Conservation (phyloP, 805 yeast species). For the Zygosaccharomyces pseudorouxii region DNA sequence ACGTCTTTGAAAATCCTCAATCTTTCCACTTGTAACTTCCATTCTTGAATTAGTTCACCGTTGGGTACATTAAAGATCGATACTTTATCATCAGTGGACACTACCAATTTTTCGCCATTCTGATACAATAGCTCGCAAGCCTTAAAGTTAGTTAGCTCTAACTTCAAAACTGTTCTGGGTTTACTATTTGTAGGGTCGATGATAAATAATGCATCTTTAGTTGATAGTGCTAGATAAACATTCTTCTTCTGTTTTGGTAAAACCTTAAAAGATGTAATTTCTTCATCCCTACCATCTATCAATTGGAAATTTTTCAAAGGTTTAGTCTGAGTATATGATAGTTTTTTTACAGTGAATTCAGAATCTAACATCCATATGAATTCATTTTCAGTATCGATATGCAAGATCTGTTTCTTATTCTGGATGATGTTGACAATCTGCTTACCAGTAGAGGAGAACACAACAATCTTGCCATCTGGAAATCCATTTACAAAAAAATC, state of each 20-base stretch:
- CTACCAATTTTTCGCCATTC: slow-evolving; percentile 22
- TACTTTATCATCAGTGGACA: slow-evolving; percentile 21
- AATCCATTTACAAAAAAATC: slow-evolving; percentile 30
- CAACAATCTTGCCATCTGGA: slow-evolving; percentile 30
- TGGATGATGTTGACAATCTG: slow-evolving; percentile 36
- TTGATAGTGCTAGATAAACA: slow-evolving; percentile 30
- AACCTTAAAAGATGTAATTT: slow-evolving; percentile 29
- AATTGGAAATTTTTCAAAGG: slow-evolving; percentile 36
- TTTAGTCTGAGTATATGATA: slow-evolving; percentile 29
- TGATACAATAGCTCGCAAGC: slow-evolving; percentile 14
- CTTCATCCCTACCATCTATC: slow-evolving; percentile 31
- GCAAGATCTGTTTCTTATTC: slow-evolving; percentile 35
- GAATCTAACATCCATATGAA: slow-evolving; percentile 35
- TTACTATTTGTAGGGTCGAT: slow-evolving; percentile 52
- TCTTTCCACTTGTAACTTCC: slow-evolving; percentile 23
- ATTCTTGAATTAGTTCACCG: slow-evolving; percentile 16
- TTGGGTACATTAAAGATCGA: slow-evolving; percentile 19
- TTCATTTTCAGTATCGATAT: slow-evolving; percentile 34
- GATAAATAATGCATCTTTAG: slow-evolving; percentile 48
- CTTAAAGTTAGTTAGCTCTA: slow-evolving; percentile 21
- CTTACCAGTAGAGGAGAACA: slow-evolving; percentile 32
- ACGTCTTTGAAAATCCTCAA: slow-evolving; percentile 19
- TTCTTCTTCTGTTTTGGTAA: slow-evolving; percentile 12
- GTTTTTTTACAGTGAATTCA: slow-evolving; percentile 34
- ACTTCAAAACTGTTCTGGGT: slow-evolving; percentile 26